Evolutionary conservation across 1,139 yeast species (phyloP), one percentile per base, ranked within the genome.

Genomic region (Kurtzmaniella quercitrusa): DNA sequence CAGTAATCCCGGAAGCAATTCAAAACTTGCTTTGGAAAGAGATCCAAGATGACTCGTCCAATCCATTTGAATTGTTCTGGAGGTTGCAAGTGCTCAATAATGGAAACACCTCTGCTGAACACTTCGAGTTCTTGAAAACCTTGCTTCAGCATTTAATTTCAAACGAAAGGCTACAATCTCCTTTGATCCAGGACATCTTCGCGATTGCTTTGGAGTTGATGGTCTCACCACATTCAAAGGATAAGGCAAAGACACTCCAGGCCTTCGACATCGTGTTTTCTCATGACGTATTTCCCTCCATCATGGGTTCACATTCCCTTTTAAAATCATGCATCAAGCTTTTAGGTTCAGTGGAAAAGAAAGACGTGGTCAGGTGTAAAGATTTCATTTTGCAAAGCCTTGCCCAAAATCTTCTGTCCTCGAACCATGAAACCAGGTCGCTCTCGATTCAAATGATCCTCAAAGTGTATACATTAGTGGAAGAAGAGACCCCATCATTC

Each of bases 381-480:
- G 27, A 34, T 6, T 23, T 34, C 8, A 21, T 25, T 14, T 23
- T 36, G 21, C 29, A 9, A 9, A 21, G 34, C 7, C 21, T 56
- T 31, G 43, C 66, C 8, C 56, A 63, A 3, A 79, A 79, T 51
- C 56, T 82, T 42, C 51, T 65, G 9, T 58, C 70, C 5, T 75
- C 84, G 2, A 70, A 73, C 45, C 77, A 71, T 42, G 63, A 62
- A 1, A 56, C 76, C n/a, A 74, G 89, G 48, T 53, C 63, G 15
- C 63, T 59, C 37, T 65, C 87, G 1, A 58, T 81, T 33, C 62
- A 68, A 23, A 59, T 80, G 41, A 51, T 76, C 5, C 54, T 60
- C 3, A 57, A 62, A 1, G 46, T 77, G 3, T 55, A 59, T 40
- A 53, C 58, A 8, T 38, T 56, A 1, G 55, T 60, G 24, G 63